Base-by-base conservation (phyloP, 2,329 filamentous ascomycete genomes). In the Podosphaera fusca region DNA sequence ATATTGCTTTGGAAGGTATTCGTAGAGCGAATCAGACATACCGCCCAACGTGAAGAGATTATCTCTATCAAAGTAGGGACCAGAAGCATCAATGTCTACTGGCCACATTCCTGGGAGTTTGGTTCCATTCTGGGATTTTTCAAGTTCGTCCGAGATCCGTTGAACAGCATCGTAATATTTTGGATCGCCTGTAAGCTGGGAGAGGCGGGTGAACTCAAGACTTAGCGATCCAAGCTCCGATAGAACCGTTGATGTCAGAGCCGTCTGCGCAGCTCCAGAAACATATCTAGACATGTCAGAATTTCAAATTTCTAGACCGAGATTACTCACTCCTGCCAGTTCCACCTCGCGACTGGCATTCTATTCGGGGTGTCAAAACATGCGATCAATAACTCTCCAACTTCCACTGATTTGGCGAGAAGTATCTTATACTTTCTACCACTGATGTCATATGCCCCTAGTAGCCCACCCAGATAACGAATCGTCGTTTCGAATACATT, bases 351-450 rank as follows among this genome's bases (percentile, higher is more conserved):
- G 52, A 87, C 72, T 1, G 90, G 89, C 86, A 96, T 94, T 63
- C 87, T 80, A 69, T 96, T 96, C 0, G 89, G 89, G 0, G 90
- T 96, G 70, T 87, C 84, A 65, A 87, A 87, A 6, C 80, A 77
- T 57, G 78, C 76, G 70, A 85, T 84, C 38, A 87, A 67, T 59
- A 87, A 75, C 60, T 87, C 82, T 12, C 78, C 84, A 30, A 87
- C 73, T 66, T 87, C 81, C 29, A 81, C 72, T 5, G 84, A 82
- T 65, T 87, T 87, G 51, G 78, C 74, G 35, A 87, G 70, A 31
- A 87, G 73, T 8, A 83, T 72, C 8, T 75, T 70, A 64, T 95
- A 84, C 60, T 75, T 72, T 5, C 77, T 80, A 10, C 78, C 84
- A 56, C 85, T 89, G 57, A 95, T 75, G 70, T 96, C 90, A 68